phyloP scores from a whole-genome alignment of 2,329 filamentous ascomycete genomes.

The Aspergillus pseudoterreus region DNA sequence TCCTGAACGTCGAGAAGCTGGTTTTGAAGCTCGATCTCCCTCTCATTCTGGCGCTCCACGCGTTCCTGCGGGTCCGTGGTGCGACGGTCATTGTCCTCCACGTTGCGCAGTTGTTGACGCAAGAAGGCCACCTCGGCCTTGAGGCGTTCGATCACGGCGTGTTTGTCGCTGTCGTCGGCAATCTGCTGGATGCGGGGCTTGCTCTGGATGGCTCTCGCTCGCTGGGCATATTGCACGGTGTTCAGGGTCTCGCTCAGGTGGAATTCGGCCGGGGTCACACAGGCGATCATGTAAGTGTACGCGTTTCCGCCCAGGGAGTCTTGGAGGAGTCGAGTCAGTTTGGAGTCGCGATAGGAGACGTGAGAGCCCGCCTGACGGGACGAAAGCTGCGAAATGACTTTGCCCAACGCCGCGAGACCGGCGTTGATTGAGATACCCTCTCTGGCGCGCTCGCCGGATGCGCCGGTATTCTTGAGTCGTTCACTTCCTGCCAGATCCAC shows the following conservation, averaged over 20 bases:
- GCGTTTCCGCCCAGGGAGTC: conserved; percentile 96
- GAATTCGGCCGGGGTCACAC: conserved; percentile 94
- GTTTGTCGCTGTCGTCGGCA: conserved; percentile 85
- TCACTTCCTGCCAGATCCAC: conserved; percentile 97
- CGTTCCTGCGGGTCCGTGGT: conserved; percentile 63
- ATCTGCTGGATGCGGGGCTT: conserved; percentile 94
- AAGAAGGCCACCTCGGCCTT: conserved; percentile 92
- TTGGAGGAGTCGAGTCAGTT: conserved; percentile 88
- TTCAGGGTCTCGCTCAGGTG: conserved; percentile 97
- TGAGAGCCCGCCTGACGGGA: conserved; percentile 82
- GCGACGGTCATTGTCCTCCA: conserved; percentile 63
- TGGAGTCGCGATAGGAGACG: conserved; percentile 98
- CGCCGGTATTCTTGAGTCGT: conserved; percentile 92
- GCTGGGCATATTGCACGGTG: conserved; percentile 94
- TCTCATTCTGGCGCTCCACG: conserved; percentile 73
- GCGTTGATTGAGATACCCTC: conserved; percentile 99
- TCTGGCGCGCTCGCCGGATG: conserved; percentile 87
- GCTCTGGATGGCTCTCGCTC: conserved; percentile 92
- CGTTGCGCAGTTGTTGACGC: conserved; percentile 84
- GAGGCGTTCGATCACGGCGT: conserved; percentile 86
- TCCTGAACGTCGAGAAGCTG: conserved; percentile 90
- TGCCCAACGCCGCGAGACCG: conserved; percentile 87
- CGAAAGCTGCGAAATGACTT: conserved; percentile 96
- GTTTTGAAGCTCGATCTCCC: conserved; percentile 87
- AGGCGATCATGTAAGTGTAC: conserved; percentile 99